phyloP scores from a whole-genome alignment of 345 rosid genomes.

The Acer campestre region DNA sequence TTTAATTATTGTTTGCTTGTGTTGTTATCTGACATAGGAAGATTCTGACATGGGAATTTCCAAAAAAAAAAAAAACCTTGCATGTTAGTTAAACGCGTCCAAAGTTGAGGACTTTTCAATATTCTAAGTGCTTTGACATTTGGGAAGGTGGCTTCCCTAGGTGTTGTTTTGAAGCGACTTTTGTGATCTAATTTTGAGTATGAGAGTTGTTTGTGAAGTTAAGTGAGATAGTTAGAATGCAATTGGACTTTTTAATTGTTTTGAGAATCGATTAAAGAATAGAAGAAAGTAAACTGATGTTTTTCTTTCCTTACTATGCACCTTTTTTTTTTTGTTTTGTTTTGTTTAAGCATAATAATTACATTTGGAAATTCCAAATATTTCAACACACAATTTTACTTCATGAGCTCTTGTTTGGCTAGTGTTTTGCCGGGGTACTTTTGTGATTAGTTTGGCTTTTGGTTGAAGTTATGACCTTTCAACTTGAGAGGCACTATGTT shows the following conservation, averaged over 20 bases:
- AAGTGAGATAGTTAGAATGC: background rate
- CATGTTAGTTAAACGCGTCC: background rate
- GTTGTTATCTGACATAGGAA: background rate
- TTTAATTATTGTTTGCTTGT: background rate
- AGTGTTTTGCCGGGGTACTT: background rate
- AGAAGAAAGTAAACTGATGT: background rate
- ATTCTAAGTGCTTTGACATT: background rate
- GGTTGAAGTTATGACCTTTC: slow-evolving; percentile 3
- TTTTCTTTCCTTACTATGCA: background rate
- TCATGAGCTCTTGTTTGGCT: background rate
- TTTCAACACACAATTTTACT: background rate
- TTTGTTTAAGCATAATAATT: slow-evolving; percentile 3
- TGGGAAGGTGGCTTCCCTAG: background rate
- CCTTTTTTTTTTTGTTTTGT: background rate
- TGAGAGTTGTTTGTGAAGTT: background rate
- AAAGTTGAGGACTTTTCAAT: background rate
- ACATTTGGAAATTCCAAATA: background rate
- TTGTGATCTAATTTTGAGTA: background rate
- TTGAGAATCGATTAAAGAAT: background rate
- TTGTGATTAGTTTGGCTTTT: background rate
- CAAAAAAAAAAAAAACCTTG: background rate
- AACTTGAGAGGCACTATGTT: background rate
- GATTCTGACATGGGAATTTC: background rate
- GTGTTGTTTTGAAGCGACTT: background rate
- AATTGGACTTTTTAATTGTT: background rate